phyloP scores from a whole-genome alignment of 805 yeast species.

The Kuraishia cidri region DNA sequence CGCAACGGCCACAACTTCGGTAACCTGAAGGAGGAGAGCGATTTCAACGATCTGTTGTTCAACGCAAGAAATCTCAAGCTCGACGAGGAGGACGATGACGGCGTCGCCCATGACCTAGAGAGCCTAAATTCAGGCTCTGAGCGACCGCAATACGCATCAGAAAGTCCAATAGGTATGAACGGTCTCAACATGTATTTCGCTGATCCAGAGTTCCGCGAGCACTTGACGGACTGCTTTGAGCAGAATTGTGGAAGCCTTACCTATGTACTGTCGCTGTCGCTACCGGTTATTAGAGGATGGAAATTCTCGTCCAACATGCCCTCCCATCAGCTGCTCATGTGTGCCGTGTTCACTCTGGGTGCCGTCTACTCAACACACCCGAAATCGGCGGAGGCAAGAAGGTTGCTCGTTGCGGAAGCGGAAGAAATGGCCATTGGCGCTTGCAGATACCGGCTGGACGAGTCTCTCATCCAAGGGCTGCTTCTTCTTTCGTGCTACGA shows the following conservation, averaged over 20 bases:
- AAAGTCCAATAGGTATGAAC: too few relatives aligned
- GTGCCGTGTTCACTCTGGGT: constrained; percentile 15
- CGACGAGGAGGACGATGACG: constrained; percentile 1
- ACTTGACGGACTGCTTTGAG: constrained; percentile 8
- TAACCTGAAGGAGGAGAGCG: background rate
- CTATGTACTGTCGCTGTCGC: constrained; percentile 8
- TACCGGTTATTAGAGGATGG: constrained; percentile 7
- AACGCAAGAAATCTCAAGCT: background rate
- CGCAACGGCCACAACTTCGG: background rate
- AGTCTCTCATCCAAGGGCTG: constrained; percentile 14
- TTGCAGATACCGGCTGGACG: constrained; percentile 12
- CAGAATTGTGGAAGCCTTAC: constrained; percentile 5
- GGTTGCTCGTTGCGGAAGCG: constrained; percentile 15
- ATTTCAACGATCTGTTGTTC: constrained; percentile 1
- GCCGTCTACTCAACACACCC: constrained; percentile 13
- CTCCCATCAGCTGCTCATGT: constrained; percentile 14
- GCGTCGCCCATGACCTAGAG: background rate
- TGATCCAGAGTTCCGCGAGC: constrained; percentile 7
- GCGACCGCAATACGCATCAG: too few relatives aligned
- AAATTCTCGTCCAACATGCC: constrained; percentile 10
- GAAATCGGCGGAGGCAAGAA: constrained; percentile 5
- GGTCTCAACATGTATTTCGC: constrained; percentile 8
- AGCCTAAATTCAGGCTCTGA: too few relatives aligned
- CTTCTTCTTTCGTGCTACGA: constrained; percentile 20
- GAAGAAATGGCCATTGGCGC: constrained; percentile 13